Evolutionary conservation across 345 rosid genomes (phyloP).

Genomic region (Gossypium rotundifolium): DNA sequence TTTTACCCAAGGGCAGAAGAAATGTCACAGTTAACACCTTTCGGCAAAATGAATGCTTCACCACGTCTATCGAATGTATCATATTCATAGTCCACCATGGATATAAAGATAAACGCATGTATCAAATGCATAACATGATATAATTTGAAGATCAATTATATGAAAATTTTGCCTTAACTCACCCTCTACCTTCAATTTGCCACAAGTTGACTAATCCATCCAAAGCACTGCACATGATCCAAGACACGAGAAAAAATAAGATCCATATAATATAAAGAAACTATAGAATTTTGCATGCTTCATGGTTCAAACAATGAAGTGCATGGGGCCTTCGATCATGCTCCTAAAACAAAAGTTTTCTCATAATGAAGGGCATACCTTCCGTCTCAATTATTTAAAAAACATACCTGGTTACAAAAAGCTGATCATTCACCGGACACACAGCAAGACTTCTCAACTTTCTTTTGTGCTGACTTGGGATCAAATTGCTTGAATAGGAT

Average conservation of each 20-base stretch:
- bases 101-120: background rate
- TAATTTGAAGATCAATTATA: background rate
- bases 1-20: background rate
- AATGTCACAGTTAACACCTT: background rate
- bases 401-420: constrained; percentile 74
- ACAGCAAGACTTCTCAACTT: constrained; percentile 73
- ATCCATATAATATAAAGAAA: background rate
- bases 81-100: background rate
- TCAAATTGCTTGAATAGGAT: constrained; percentile 55
- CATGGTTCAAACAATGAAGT: background rate
- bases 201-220: constrained; percentile 53
- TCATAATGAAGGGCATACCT: background rate
- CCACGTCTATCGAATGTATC: background rate
- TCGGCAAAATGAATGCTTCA: background rate
- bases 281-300: background rate
- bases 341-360: background rate
- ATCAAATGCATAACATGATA: background rate
- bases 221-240: constrained; percentile 36
- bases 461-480: constrained; percentile 91
- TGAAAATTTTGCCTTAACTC: background rate
- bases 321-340: background rate
- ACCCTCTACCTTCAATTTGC: constrained; percentile 55
- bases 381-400: background rate
- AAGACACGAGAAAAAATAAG: constrained; percentile 19
- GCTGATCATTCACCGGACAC: constrained; percentile 71